These are phyloP conservation scores for Trichosporon sp. DNA, from an alignment of 1,284 basidiomycete genomes.

Conservation along the genomic window DNA sequence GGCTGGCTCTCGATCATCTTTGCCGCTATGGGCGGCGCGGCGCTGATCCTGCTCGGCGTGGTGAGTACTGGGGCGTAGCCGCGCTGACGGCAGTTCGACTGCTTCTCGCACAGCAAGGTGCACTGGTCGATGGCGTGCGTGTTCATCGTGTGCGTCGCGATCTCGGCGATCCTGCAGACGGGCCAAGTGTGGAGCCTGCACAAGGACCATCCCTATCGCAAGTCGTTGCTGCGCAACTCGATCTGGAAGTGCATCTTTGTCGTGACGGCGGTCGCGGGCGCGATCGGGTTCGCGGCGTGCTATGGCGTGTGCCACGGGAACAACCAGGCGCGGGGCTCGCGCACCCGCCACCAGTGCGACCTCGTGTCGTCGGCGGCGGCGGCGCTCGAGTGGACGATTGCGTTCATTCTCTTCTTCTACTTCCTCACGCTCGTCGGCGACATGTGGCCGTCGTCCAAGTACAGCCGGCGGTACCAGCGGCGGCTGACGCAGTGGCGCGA, in stretches of 20 bases:
- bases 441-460: slow-evolving; percentile 47
- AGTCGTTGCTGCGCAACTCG: slow-evolving; percentile 50
- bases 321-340: slow-evolving; percentile 12
- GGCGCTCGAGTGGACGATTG: slow-evolving; percentile 51
- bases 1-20: slow-evolving; percentile 51
- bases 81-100: slow-evolving; percentile 39
- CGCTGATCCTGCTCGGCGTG: slow-evolving; percentile 50
- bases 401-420: slow-evolving; percentile 50
- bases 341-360: slow-evolving; percentile 44
- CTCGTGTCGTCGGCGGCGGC: slow-evolving; percentile 50
- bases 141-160: slow-evolving; percentile 24
- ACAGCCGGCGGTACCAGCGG: slow-evolving; percentile 48
- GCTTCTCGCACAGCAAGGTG: slow-evolving; percentile 48
- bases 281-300: slow-evolving; percentile 52
- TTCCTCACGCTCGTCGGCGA: slow-evolving; percentile 42
- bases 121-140: slow-evolving; percentile 54
- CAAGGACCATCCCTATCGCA: slow-evolving; percentile 50
- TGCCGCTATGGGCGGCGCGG: slow-evolving; percentile 48
- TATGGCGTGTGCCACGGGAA: slow-evolving; percentile 47
- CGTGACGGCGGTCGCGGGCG: slow-evolving; percentile 45
- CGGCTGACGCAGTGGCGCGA: slow-evolving; percentile 45
- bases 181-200: slow-evolving; percentile 51
- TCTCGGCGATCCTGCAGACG: slow-evolving; percentile 45
- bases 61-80: slow-evolving; percentile 27
- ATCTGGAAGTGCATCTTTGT: slow-evolving; percentile 53